Percentiles rank a stretch among this genome's conserved stretches.
These are phyloP conservation scores for Saxispiralis lemnorum DNA, from an alignment of 495 filamentous ascomycete species.

Conservation along the genomic window DNA sequence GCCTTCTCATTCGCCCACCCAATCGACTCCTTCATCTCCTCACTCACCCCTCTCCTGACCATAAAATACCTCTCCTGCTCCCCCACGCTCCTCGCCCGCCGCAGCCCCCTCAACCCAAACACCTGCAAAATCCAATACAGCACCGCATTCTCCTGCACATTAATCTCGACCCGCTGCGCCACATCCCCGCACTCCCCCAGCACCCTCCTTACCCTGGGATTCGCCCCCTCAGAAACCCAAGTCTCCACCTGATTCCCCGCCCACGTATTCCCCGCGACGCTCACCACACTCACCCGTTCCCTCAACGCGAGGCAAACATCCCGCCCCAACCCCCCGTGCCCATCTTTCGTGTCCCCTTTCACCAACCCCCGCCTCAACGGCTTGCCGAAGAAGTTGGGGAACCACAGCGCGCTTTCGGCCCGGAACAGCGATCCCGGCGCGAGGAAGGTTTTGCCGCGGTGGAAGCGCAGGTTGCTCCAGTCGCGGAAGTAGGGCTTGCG, in stretches of 20 bases:
- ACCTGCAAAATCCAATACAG: constrained; percentile 57
- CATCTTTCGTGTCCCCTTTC: constrained; percentile 2
- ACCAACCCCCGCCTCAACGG: constrained; percentile 38
- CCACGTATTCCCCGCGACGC: constrained; percentile 66
- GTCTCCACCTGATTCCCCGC: constrained; percentile 60
- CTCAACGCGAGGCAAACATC: constrained; percentile 58
- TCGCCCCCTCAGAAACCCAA: constrained; percentile 45
- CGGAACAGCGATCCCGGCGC: constrained; percentile 62
- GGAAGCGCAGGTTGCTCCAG: constrained; percentile 63
- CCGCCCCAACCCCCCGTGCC: constrained; percentile 16
- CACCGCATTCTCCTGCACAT: constrained; percentile 62
- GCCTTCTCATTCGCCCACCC: constrained; percentile 75
- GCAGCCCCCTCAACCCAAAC: constrained; percentile 42
- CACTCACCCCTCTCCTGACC: constrained; percentile 55
- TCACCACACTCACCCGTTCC: constrained; percentile 59
- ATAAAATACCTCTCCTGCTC: constrained; percentile 67
- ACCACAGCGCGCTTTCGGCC: constrained; percentile 59
- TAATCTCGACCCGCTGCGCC: constrained; percentile 66
- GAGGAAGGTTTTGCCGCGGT: constrained; percentile 76
- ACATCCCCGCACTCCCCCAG: constrained; percentile 29
- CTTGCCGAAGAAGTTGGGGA: constrained; percentile 73
- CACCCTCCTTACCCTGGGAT: constrained; percentile 43
- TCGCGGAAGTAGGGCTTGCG: constrained; percentile 82
- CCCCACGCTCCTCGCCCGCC: constrained; percentile 35
- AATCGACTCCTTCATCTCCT: constrained; percentile 56